Base-by-base conservation (phyloP, 352 stramenopile genomes). In the Pilasporangium apinafurcum region DNA sequence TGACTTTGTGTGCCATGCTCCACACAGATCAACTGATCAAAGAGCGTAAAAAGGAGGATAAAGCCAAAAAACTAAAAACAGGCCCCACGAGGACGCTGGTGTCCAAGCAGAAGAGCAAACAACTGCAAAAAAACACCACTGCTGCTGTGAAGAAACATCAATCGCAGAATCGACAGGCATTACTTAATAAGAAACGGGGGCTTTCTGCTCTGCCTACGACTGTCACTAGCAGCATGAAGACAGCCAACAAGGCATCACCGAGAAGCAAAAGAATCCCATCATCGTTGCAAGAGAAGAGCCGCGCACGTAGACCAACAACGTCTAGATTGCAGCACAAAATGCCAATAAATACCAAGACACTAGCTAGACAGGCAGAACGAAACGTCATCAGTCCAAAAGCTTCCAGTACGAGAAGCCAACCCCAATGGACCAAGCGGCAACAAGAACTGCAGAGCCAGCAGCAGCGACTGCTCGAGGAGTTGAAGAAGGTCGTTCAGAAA, bases 1-100 rank as follows among this genome's bases (percentile, higher is more conserved):
- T n/a, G 4, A 39, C 20, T 5, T n/a, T 40, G 4, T 20, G 1
- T 3, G 5, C 10, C 8, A 10, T 44, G 24, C n/a, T n/a, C n/a
- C n/a, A n/a, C n/a, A n/a, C 30, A 65, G 75, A 87, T 43, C 72
- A 73, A n/a, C 37, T 85, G 32, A 87, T 85, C 52, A 85, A 85
- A 48, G 69, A 84, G 43, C 67, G 72, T 31, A 81, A 87, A 54
- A 76, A 80, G n/a, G 59, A 75, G 20, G 65, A 74, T 31, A 62
- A 68, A 50, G 26, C 55, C 13, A 44, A 62, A 31, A 52, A 42
- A 17, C 16, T 41, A 4, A 38, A 48, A 47, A 54, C 33, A 44
- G 58, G 13, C 46, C 56, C 44, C 32, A 50, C 30, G 41, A 65
- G 28, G 35, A 62, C 56, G 42, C 43, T 40, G 46, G 49, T 56